Evolutionary conservation across 306 rosid genomes (phyloP).

Genomic region (Aeschynomene evenia): DNA sequence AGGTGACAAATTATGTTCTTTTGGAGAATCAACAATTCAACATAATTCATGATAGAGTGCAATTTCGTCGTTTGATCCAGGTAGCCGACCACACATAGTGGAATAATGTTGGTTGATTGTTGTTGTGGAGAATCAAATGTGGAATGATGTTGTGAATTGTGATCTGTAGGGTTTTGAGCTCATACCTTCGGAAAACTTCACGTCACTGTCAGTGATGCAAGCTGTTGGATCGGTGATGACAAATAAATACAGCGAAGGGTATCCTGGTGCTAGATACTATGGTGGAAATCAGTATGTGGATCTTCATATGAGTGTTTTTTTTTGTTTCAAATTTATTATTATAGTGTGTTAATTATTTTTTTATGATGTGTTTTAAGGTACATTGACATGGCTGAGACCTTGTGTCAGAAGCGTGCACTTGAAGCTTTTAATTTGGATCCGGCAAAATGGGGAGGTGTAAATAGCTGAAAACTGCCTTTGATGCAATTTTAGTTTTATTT

Average conservation of each 20-base stretch:
- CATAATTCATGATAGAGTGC: too few species aligned
- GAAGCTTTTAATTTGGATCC: conserved; percentile 87
- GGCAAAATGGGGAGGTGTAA: conserved; percentile 95
- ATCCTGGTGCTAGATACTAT: conserved; percentile 95
- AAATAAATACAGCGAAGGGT: conserved; percentile 88
- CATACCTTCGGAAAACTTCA: conserved; percentile 87
- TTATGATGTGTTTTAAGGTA: conserved; percentile 49
- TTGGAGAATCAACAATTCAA: too few species aligned
- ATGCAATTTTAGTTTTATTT: conserved; percentile 15
- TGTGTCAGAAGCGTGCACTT: conserved; percentile 86
- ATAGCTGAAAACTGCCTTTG: neutral
- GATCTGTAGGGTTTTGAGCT: conserved; percentile 66
- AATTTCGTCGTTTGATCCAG: too few species aligned
- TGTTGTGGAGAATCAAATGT: neutral
- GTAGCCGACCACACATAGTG: too few species aligned
- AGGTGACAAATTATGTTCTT: too few species aligned
- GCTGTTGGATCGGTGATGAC: conserved; percentile 98
- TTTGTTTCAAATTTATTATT: neutral
- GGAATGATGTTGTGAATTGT: neutral
- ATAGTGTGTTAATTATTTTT: conserved; percentile 15
- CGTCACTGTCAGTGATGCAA: conserved; percentile 86
- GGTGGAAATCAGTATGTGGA: conserved; percentile 89
- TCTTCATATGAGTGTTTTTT: neutral
- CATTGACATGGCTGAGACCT: conserved; percentile 86
- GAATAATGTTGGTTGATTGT: too few species aligned